Base-by-base conservation (phyloP, 163 green algal genomes). In the Smithsoniella earleae region DNA sequence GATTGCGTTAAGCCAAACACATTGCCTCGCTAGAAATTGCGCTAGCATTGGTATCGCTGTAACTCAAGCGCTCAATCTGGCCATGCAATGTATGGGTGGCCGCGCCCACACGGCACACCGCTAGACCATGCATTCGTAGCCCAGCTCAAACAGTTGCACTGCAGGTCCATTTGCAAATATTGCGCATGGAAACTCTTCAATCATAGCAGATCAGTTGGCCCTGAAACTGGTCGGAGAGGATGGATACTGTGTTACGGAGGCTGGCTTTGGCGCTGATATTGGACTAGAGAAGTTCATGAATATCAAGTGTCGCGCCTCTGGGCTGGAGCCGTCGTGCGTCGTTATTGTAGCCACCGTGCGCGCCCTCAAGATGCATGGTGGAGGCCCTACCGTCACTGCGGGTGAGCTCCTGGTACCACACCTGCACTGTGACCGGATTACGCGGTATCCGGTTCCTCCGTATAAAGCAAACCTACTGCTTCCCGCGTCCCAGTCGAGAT, bases 111-210 rank as follows among this genome's bases (percentile, higher is more conserved):
- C n/a, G n/a, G n/a, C n/a, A n/a, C n/a, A n/a, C n/a, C n/a, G n/a
- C n/a, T n/a, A n/a, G n/a, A n/a, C n/a, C n/a, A n/a, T n/a, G n/a
- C n/a, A n/a, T n/a, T n/a, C n/a, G n/a, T n/a, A n/a, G n/a, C n/a
- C n/a, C n/a, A n/a, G n/a, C n/a, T 49, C 10, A 49, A 86, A 65
- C 82, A 88, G 55, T 79, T 79, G 8, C 89, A 88, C 93, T 62
- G 93, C 92, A 3, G 90, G 90, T 0, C 94, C 94, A n/a, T 98
- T 99, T 85, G 94, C 94, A 75, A 99, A 99, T 85, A 99, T 99
- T 46, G 94, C 90, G 2, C 86, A 91, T 72, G 90, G 91, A 81
- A 98, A 98, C 86, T 94, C 83, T 40, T 93, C 83, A 62, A 88
- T 99, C 27, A 80, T 98, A 36, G 91, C 94, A 16, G 94, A 99